Evolutionary conservation across 2,329 filamentous ascomycete genomes (phyloP).

Genomic region (Torrubiella hemipterigena): DNA sequence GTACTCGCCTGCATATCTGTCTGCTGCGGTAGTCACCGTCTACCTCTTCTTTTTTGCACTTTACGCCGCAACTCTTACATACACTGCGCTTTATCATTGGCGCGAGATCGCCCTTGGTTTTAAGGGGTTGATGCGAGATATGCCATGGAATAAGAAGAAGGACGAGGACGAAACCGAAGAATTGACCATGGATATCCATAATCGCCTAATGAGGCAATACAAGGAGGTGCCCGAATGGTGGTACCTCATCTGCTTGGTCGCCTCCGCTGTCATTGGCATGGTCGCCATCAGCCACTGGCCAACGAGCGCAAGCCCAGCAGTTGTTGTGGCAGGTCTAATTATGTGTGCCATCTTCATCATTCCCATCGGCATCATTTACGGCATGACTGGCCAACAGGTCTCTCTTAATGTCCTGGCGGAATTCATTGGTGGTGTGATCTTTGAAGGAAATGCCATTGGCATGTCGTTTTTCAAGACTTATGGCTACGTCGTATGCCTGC

Average conservation of each 20-base stretch:
- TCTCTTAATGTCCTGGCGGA: constrained; percentile 27
- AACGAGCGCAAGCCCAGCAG: constrained; percentile 26
- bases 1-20: constrained; percentile 27
- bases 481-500: constrained; percentile 21
- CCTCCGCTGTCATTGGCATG: constrained; percentile 22
- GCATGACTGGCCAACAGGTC: constrained; percentile 31
- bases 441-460: constrained; percentile 23
- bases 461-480: constrained; percentile 16
- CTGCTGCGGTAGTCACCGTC: constrained; percentile 15
- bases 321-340: constrained; percentile 27
- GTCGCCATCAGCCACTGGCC: constrained; percentile 25
- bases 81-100: constrained; percentile 17
- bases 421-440: constrained; percentile 27
- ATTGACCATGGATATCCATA: constrained; percentile 15
- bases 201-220: constrained; percentile 18
- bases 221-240: constrained; percentile 28
- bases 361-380: constrained; percentile 28
- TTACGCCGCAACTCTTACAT: constrained; percentile 15
- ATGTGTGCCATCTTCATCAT: constrained; percentile 28
- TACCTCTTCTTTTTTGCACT: constrained; percentile 17
- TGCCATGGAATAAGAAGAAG: constrained; percentile 15
- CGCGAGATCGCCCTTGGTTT: constrained; percentile 16
- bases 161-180: constrained; percentile 7
- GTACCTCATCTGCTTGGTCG: constrained; percentile 21
- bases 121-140: constrained; percentile 12